Percentiles rank a stretch among this genome's conserved stretches.
Conservation (phyloP, 345 rosid species). For the Citrus reticulata region DNA sequence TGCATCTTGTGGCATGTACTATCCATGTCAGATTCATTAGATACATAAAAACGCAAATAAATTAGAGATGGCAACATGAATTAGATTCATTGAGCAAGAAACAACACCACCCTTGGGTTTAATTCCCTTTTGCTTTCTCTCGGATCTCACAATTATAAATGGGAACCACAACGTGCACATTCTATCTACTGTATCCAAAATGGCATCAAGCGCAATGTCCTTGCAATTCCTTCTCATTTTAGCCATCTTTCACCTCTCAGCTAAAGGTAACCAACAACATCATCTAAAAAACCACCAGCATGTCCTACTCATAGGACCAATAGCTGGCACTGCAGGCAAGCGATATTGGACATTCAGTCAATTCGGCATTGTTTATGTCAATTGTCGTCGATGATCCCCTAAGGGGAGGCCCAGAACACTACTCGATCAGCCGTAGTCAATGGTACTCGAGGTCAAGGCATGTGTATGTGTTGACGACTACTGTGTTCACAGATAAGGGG, state of each 20-base stretch:
- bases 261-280: neutral
- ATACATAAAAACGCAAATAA: neutral
- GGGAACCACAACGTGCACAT: no score
- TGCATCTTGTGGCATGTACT: neutral
- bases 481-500: neutral
- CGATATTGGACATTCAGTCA: neutral
- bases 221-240: neutral
- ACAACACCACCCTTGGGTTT: neutral
- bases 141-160: no score
- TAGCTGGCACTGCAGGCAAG: neutral
- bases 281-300: conserved; percentile 5
- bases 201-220: neutral
- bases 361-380: neutral
- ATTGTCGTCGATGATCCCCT: neutral
- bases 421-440: neutral
- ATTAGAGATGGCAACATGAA: neutral
- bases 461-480: neutral
- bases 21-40: neutral
- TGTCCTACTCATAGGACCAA: neutral
- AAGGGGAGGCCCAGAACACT: neutral
- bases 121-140: no score
- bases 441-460: neutral
- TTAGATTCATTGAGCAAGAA: neutral
- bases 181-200: neutral
- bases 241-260: neutral